Conservation (phyloP, 306 rosid species). For the Cicer chorassanicum region DNA sequence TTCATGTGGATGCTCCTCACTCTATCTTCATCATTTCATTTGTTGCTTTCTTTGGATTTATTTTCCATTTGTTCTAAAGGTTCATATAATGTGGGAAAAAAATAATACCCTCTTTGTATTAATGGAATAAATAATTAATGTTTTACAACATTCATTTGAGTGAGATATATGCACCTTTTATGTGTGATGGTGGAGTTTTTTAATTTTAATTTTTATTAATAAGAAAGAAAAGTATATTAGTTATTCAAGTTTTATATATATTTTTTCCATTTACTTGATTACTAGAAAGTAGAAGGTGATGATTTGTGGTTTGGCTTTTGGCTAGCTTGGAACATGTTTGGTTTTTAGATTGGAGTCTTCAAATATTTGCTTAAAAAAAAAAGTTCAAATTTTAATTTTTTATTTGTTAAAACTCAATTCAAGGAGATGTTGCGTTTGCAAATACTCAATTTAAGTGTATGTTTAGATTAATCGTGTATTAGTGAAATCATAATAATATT, state of each 20-base stretch:
- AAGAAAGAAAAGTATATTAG: slow-evolving; percentile 18
- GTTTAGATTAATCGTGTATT: too few relatives aligned
- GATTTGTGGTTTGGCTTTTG: too few relatives aligned
- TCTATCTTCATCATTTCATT: slow-evolving; percentile 32
- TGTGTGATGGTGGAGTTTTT: slow-evolving; percentile 31
- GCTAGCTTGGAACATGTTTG: too few relatives aligned
- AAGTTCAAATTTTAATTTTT: neutral
- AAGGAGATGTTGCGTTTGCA: neutral
- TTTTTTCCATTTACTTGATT: neutral
- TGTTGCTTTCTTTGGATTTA: slow-evolving; percentile 40
- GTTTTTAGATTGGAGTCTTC: too few relatives aligned
- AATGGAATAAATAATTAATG: slow-evolving; percentile 6
- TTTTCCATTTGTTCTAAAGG: slow-evolving; percentile 48
- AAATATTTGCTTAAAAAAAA: too few relatives aligned
- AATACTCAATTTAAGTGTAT: neutral
- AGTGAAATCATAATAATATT: too few relatives aligned
- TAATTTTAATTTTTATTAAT: neutral
- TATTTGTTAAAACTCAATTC: neutral
- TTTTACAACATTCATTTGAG: too few relatives aligned
- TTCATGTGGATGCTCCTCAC: slow-evolving; percentile 38
- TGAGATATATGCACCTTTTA: slow-evolving; percentile 7
- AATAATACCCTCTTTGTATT: slow-evolving; percentile 13
- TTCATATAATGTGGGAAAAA: neutral
- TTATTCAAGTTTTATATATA: slow-evolving; percentile 3
- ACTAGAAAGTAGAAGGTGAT: neutral